A percentile compares a stretch with the other conserved stretches of the same genome.
Conservation (phyloP, 805 yeast genomes). For the Ogataea philodendri region DNA sequence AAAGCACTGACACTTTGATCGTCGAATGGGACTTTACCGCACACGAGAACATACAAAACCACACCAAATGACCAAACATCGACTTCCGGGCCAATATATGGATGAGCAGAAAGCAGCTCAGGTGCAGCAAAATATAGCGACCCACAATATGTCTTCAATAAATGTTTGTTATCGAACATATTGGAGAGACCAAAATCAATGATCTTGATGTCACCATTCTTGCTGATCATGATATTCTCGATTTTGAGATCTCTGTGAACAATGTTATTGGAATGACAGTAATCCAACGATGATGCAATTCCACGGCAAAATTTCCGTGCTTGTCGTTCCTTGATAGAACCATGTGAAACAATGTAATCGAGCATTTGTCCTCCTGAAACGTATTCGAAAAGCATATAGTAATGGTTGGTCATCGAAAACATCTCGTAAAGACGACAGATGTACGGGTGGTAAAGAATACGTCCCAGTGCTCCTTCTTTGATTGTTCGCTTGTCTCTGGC, state of each 20-base stretch:
- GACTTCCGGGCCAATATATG: conserved; percentile 94
- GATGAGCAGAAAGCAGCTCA: conserved; percentile 86
- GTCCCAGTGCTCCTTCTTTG: conserved; percentile 92
- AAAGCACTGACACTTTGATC: conserved; percentile 88
- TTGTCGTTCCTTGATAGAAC: conserved; percentile 86
- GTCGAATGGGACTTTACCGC: conserved; percentile 98
- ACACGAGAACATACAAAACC: conserved; percentile 88
- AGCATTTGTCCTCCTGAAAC: conserved; percentile 97
- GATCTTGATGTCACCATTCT: conserved; percentile 89
- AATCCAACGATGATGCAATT: conserved; percentile 88
- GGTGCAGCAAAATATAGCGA: conserved; percentile 98
- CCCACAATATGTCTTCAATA: conserved; percentile 94
- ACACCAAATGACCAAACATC: conserved; percentile 99
- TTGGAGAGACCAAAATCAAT: conserved; percentile 96
- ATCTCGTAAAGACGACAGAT: conserved; percentile 91
- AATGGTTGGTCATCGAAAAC: conserved; percentile 94
- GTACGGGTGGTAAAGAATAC: conserved; percentile 85
- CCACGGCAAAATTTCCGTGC: conserved; percentile 95
- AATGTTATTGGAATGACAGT: conserved; percentile 89
- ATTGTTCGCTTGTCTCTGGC: conserved; percentile 90
- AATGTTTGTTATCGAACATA: conserved; percentile 64
- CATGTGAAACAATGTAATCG: conserved; percentile 96
- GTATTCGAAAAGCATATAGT: conserved; percentile 94
- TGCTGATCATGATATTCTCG: conserved; percentile 92
- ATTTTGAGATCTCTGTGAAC: conserved; percentile 97